Percentiles rank a stretch among this genome's conserved stretches.
phyloP scores from a whole-genome alignment of 192 early-diverging fungal genomes.

The Linnemannia hyalina region DNA sequence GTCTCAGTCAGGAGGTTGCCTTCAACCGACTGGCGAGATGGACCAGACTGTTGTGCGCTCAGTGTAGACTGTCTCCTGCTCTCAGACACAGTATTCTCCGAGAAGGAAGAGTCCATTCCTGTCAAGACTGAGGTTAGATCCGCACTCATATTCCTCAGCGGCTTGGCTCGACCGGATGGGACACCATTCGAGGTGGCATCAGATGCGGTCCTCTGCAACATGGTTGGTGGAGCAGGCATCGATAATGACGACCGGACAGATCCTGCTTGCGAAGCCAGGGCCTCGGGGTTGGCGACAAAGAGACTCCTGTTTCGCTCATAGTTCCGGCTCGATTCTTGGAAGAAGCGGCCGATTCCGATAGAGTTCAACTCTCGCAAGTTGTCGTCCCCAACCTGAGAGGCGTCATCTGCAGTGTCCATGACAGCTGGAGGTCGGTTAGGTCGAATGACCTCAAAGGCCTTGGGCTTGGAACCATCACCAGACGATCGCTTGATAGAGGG shows the following conservation, averaged over 20 bases:
- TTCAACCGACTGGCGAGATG: conserved; percentile 29
- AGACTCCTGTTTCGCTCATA: conserved; percentile 35
- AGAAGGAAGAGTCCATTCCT: conserved; percentile 17
- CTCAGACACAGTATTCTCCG: conserved; percentile 12
- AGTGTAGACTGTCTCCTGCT: conserved; percentile 21
- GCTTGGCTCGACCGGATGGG: conserved; percentile 3
- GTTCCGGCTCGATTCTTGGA: conserved; percentile 45
- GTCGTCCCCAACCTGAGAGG: conserved; percentile 35
- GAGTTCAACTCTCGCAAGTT: conserved; percentile 46
- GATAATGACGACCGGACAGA: conserved; percentile 35
- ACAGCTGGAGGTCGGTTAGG: conserved; percentile 27
- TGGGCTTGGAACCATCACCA: conserved; percentile 39
- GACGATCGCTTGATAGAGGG: not conserved
- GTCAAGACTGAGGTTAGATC: conserved; percentile 24
- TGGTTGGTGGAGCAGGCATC: conserved; percentile 8
- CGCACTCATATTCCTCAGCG: conserved; percentile 1
- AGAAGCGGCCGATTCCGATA: conserved; percentile 49
- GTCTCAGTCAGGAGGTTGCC: conserved; percentile 26
- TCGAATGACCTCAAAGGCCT: conserved; percentile 53
- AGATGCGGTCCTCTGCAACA: conserved; percentile 9
- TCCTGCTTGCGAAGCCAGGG: conserved; percentile 21
- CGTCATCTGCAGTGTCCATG: conserved; percentile 11
- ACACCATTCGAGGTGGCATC: conserved; percentile 23
- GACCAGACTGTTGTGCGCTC: conserved; percentile 9
- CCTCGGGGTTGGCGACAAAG: conserved; percentile 49